Conservation (phyloP, 495 filamentous ascomycete species). For the Stereocaulon alpinum region DNA sequence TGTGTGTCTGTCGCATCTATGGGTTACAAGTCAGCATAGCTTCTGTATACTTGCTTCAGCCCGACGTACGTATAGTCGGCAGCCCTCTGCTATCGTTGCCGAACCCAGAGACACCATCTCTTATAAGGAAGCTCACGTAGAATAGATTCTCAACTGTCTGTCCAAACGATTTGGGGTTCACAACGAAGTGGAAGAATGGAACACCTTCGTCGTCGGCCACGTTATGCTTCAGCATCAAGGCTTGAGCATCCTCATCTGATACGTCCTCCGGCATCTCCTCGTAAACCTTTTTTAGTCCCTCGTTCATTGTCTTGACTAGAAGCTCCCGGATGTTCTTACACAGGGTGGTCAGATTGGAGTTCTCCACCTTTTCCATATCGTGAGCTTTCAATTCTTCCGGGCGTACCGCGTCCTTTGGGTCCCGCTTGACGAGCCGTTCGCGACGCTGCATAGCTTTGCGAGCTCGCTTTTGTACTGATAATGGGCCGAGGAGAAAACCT, state of each 20-base stretch:
- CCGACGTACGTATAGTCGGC: slow-evolving; percentile 60
- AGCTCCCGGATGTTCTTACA: slow-evolving; percentile 50
- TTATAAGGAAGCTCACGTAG: slow-evolving; percentile 87
- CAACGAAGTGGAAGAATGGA: slow-evolving; percentile 68
- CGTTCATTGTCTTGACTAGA: slow-evolving; percentile 36
- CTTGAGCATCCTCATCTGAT: slow-evolving; percentile 28
- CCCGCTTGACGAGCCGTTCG: slow-evolving; percentile 49
- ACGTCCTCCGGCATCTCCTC: slow-evolving; percentile 30
- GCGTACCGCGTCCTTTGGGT: slow-evolving; percentile 50
- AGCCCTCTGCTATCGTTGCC: slow-evolving; percentile 51
- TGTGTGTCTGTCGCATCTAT: slow-evolving; percentile 33
- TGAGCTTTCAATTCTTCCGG: slow-evolving; percentile 63
- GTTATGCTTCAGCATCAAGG: slow-evolving; percentile 43
- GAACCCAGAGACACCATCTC: slow-evolving; percentile 67
- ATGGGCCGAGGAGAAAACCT: slow-evolving; percentile 78
- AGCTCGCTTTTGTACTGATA: slow-evolving; percentile 77
- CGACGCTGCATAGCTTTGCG: slow-evolving; percentile 58
- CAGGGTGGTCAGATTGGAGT: slow-evolving; percentile 60
- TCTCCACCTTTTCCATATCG: slow-evolving; percentile 63
- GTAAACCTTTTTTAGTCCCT: slow-evolving; percentile 30
- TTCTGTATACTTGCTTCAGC: slow-evolving; percentile 5
- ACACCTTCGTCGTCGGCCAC: slow-evolving; percentile 56
- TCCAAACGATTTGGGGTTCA: slow-evolving; percentile 83
- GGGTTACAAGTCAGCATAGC: slow-evolving; percentile 22
- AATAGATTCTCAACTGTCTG: slow-evolving; percentile 97